phyloP scores from a whole-genome alignment of 2,329 filamentous ascomycete species.

The Pseudogymnoascus sp. region DNA sequence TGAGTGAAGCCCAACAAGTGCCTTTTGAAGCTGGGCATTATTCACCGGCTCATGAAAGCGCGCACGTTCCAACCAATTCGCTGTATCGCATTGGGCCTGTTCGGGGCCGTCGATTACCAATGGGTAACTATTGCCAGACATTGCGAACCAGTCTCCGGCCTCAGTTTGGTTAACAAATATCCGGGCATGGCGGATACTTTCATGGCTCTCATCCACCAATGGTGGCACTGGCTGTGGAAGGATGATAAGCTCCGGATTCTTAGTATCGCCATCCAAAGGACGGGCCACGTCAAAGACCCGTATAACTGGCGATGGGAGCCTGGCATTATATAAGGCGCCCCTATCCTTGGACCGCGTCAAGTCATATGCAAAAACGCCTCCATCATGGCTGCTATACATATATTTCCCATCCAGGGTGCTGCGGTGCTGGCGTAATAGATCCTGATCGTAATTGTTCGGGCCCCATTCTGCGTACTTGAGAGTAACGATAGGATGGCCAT shows the following conservation, averaged over 20 bases:
- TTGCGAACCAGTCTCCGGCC: constrained; percentile 84
- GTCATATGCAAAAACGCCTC: constrained; percentile 74
- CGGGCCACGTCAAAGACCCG: constrained; percentile 84
- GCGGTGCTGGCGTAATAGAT: constrained; percentile 77
- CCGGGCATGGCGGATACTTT: constrained; percentile 50
- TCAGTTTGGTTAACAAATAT: constrained; percentile 85
- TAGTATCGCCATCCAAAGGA: constrained; percentile 57
- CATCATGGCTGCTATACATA: constrained; percentile 80
- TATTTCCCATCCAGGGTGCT: constrained; percentile 79
- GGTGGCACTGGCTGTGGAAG: constrained; percentile 77
- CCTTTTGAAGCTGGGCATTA: constrained; percentile 47
- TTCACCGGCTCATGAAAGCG: constrained; percentile 28
- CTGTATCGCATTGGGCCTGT: constrained; percentile 46
- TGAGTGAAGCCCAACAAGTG: constrained; percentile 65
- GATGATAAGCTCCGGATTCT: constrained; percentile 70
- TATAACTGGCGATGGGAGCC: constrained; percentile 70
- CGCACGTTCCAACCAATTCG: constrained; percentile 42
- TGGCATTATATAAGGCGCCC: constrained; percentile 53
- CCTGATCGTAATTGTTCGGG: constrained; percentile 82
- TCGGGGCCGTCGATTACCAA: constrained; percentile 64
- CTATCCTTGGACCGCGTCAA: constrained; percentile 44
- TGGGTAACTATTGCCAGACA: constrained; percentile 82
- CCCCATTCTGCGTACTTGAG: constrained; percentile 93
- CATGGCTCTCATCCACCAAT: constrained; percentile 36
- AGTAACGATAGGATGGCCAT: constrained; percentile 72